A percentile compares a stretch with the other conserved stretches of the same genome.
phyloP scores from a whole-genome alignment of 148 eudicot species.

The Rheum nobile region DNA sequence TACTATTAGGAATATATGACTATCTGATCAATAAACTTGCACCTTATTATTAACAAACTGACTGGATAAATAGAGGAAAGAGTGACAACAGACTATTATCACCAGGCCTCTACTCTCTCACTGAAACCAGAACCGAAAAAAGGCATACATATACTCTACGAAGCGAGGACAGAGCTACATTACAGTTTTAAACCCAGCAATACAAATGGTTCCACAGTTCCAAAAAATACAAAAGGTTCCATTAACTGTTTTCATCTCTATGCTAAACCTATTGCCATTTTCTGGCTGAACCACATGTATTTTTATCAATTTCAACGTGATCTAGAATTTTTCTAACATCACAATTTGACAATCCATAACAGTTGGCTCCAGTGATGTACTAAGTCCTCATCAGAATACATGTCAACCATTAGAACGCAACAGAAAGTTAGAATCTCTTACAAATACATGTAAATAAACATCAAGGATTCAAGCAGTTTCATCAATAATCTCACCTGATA shows the following conservation, averaged over 20 bases:
- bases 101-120: not conserved
- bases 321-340: not conserved
- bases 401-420: not conserved
- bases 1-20: no score
- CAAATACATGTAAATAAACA: not conserved
- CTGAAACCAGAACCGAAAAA: not conserved
- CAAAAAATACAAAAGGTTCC: not conserved
- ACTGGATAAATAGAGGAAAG: constrained; percentile 1
- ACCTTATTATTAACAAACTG: not conserved
- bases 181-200: not conserved
- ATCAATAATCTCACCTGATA: constrained; percentile 55
- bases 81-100: not conserved
- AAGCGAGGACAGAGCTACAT: not conserved
- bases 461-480: not conserved
- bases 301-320: not conserved
- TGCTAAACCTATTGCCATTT: not conserved
- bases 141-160: not conserved
- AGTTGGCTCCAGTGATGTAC: not conserved
- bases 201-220: not conserved
- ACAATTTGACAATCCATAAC: not conserved
- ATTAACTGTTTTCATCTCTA: not conserved
- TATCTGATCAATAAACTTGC: not conserved
- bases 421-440: not conserved
- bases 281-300: not conserved
- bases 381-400: not conserved